Evolutionary conservation across 805 yeast species (phyloP).

Genomic region (Torulaspora quercuum): DNA sequence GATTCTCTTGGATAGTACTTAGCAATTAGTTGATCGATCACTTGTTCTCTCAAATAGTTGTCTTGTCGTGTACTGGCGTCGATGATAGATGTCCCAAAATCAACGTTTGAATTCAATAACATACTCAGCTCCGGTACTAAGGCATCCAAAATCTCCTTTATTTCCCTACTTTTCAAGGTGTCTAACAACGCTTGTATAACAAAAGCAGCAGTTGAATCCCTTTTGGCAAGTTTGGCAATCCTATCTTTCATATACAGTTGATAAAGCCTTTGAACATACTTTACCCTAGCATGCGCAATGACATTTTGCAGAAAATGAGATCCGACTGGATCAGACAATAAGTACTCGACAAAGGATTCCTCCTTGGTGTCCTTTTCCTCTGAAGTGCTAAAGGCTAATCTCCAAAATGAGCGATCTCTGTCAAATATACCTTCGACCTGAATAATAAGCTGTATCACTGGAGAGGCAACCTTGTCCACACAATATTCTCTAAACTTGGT

Average conservation of each 20-base stretch:
- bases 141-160: constrained; percentile 57
- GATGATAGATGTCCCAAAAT: constrained; percentile 61
- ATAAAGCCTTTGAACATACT: constrained; percentile 68
- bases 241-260: constrained; percentile 69
- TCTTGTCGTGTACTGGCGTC: constrained; percentile 60
- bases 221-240: constrained; percentile 64
- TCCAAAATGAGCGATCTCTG: constrained; percentile 69
- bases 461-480: constrained; percentile 78
- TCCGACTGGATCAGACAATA: constrained; percentile 86
- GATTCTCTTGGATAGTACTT: constrained; percentile 43
- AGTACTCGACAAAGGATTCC: constrained; percentile 77
- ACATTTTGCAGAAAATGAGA: constrained; percentile 83
- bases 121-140: constrained; percentile 64
- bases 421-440: constrained; percentile 80
- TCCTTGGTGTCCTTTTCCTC: constrained; percentile 57
- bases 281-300: constrained; percentile 60
- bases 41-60: constrained; percentile 57
- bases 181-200: constrained; percentile 69
- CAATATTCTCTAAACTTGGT: constrained; percentile 66
- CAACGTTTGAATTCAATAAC: constrained; percentile 63
- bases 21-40: constrained; percentile 48
- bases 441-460: constrained; percentile 74
- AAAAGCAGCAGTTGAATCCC: constrained; percentile 82
- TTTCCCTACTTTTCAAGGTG: constrained; percentile 60
- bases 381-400: constrained; percentile 52